Evolutionary conservation across 2,329 filamentous ascomycete species (phyloP), one percentile per base, ranked within the genome.

Genomic region (Tolypocladium album): DNA sequence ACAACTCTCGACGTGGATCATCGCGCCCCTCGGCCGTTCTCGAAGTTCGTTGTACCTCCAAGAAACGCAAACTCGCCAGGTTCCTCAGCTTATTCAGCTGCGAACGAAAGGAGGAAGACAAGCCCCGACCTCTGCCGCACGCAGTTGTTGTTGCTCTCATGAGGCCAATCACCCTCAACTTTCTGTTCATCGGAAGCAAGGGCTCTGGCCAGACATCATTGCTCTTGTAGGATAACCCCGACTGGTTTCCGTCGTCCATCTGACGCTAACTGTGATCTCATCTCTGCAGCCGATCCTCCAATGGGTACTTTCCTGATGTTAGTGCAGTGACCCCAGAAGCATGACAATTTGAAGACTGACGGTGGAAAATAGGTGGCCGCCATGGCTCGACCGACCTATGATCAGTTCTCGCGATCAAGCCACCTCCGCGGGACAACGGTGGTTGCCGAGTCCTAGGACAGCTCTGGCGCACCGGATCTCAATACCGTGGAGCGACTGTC

Each of bases 381-480:
- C 0, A 71, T 76, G 55, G 52, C 67, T 22, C 67, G 71, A 31
- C 72, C 73, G 1, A 58, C 67, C 39, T 76, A 72, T 53, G 74
- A 76, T 58, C 72, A 69, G 0, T 76, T 75, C 59, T 63, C 65
- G 50, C 67, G 64, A 39, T 65, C 71, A 17, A 63, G 66, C 17
- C 42, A 62, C 2, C 70, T 68, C 61, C 47, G 69, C 52, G 62
- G 60, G 36, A 64, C 67, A 43, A 64, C 67, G 52, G 67, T 66
- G 1, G 66, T 65, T 60, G 62, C 73, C 57, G 74, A 76, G 65
- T 59, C 75, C 60, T 76, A 72, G 74, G 74, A 76, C 61, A 76
- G 72, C 62, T 76, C 74, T 34, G 74, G 74, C 64, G 69, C 71
- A 31, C 69, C 71, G 3, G 74, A 76, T 53, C 65, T 76, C 40